These are phyloP conservation scores for Melampsora americana DNA, from an alignment of 1,284 basidiomycete species.

Conservation along the genomic window DNA sequence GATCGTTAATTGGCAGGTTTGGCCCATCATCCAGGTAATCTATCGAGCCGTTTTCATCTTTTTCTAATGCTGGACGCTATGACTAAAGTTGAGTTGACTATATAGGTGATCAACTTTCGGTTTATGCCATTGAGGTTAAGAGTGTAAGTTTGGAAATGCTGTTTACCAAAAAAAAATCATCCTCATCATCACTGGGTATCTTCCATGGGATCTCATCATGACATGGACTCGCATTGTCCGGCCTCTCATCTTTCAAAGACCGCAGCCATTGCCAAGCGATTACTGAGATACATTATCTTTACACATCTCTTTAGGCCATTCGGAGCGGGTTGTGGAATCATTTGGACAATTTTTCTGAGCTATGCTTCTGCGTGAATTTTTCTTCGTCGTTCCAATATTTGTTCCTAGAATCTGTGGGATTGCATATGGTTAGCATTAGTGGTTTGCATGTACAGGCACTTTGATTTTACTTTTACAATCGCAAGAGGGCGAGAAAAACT, in stretches of 20 bases:
- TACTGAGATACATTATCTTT: not conserved
- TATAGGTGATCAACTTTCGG: constrained; percentile 31
- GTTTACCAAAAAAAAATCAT: too few relatives aligned
- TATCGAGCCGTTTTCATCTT: not conserved
- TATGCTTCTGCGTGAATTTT: constrained; percentile 25
- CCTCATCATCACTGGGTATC: too few relatives aligned
- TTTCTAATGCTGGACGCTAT: not conserved
- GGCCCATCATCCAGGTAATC: constrained; percentile 40
- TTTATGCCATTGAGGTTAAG: constrained; percentile 35
- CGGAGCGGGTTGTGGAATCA: constrained; percentile 28
- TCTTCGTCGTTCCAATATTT: too few relatives aligned
- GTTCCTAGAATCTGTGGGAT: too few relatives aligned
- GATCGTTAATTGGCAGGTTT: constrained; percentile 33
- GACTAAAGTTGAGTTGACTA: not conserved
- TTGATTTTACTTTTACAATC: too few relatives aligned
- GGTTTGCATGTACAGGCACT: too few relatives aligned
- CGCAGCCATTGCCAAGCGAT: not conserved
- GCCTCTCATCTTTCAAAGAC: not conserved
- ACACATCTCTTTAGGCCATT: constrained; percentile 15
- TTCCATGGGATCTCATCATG: not conserved
- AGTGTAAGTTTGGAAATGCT: constrained; percentile 23
- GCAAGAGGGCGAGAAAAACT: too few relatives aligned
- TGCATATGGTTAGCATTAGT: too few relatives aligned
- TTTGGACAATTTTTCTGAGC: constrained; percentile 36
- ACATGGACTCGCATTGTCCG: not conserved